These are phyloP conservation scores for Thuja plicata DNA, from an alignment of 83 land plant genomes.

Conservation along the genomic window DNA sequence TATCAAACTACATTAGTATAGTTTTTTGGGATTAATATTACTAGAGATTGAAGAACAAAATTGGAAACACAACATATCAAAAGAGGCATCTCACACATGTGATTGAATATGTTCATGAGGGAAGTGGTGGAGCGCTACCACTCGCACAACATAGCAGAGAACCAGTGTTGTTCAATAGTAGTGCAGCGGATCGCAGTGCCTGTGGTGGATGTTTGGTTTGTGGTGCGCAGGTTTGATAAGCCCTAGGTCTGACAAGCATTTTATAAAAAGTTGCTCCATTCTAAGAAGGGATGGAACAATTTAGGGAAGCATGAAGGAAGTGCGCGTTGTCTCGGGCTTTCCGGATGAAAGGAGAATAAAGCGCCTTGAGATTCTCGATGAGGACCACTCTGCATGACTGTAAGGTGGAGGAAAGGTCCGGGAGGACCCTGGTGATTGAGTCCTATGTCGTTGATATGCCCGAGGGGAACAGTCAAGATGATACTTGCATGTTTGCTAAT, in stretches of 20 bases:
- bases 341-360: constrained; percentile 64
- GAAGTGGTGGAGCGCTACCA: constrained; percentile 30
- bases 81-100: too few relatives aligned
- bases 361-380: constrained; percentile 60
- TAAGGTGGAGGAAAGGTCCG: too few relatives aligned
- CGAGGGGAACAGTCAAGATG: constrained; percentile 56
- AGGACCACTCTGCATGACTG: constrained; percentile 50
- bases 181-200: constrained; percentile 41
- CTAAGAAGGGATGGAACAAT: constrained; percentile 28
- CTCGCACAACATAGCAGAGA: constrained; percentile 22
- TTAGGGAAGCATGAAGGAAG: constrained; percentile 18
- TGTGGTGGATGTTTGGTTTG: constrained; percentile 42
- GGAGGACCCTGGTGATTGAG: constrained; percentile 48
- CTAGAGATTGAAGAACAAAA: too few relatives aligned
- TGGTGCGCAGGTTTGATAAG: constrained; percentile 48
- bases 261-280: constrained; percentile 37
- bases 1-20: too few relatives aligned
- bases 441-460: constrained; percentile 64
- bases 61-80: too few relatives aligned
- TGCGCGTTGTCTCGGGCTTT: constrained; percentile 33
- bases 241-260: constrained; percentile 50
- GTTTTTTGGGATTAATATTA: too few relatives aligned
- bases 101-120: neutral
- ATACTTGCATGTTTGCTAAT: constrained; percentile 41
- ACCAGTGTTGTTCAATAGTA: constrained; percentile 46